These are phyloP conservation scores for Ogataea corticis DNA, from an alignment of 805 yeast genomes.

Conservation along the genomic window DNA sequence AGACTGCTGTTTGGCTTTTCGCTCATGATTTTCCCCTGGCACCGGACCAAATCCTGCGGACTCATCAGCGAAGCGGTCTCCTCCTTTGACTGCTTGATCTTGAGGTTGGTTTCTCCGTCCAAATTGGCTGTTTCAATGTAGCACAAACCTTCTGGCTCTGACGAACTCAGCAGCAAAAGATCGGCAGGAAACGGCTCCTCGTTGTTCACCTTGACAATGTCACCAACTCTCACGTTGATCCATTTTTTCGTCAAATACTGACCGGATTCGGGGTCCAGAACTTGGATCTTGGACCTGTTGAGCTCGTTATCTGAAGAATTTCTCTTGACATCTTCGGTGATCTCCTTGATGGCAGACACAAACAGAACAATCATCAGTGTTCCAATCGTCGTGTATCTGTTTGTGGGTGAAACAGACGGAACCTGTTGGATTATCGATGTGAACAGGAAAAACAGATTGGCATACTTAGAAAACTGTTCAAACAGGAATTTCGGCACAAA, in stretches of 20 bases:
- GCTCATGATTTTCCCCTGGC: conserved; percentile 65
- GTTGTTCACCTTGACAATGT: conserved; percentile 76
- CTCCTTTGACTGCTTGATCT: conserved; percentile 82
- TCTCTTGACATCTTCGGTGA: conserved; percentile 88
- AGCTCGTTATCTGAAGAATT: conserved; percentile 85
- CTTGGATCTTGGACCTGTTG: conserved; percentile 68
- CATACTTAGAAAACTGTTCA: conserved; percentile 96
- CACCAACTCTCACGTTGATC: conserved; percentile 91
- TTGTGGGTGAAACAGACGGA: conserved; percentile 94
- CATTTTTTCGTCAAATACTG: conserved; percentile 68
- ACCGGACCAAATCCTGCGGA: conserved; percentile 53
- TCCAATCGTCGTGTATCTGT: conserved; percentile 91
- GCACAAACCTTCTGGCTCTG: conserved; percentile 98
- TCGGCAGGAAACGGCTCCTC: conserved; percentile 97
- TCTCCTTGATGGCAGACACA: conserved; percentile 91
- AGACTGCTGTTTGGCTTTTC: conserved; percentile 94
- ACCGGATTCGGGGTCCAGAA: conserved; percentile 59
- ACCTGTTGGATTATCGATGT: conserved; percentile 96
- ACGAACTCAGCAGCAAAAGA: conserved; percentile 76
- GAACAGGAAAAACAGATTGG: conserved; percentile 88
- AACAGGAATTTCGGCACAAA: conserved; percentile 91
- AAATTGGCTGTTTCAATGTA: conserved; percentile 96
- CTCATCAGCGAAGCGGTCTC: conserved; percentile 77
- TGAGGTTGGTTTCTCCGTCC: conserved; percentile 96
- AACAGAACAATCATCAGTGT: conserved; percentile 80